These are phyloP conservation scores for Cytospora paraplurivora DNA, from an alignment of 2,329 filamentous ascomycete species.

Conservation along the genomic window DNA sequence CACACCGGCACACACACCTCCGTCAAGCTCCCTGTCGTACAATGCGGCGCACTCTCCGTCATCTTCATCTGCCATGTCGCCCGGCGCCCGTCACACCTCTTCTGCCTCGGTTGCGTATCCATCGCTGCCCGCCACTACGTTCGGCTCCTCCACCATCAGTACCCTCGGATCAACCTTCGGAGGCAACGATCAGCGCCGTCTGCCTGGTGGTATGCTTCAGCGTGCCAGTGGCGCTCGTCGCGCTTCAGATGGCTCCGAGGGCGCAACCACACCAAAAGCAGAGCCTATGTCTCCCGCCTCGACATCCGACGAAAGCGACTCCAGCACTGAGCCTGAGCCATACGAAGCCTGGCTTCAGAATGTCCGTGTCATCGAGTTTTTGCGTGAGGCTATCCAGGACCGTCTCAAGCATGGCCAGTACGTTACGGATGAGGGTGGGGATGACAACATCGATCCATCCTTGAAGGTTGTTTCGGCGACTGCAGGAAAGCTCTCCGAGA, in stretches of 20 bases:
- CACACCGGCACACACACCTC: conserved; percentile 76
- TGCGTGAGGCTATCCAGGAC: conserved; percentile 59
- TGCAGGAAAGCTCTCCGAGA: conserved; percentile 37
- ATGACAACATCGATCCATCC: conserved; percentile 39
- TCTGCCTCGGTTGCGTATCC: conserved; percentile 71
- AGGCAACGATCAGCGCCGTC: conserved; percentile 59
- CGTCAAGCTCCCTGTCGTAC: conserved; percentile 75
- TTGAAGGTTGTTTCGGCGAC: conserved; percentile 31
- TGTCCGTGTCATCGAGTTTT: conserved; percentile 64
- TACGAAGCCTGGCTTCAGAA: conserved; percentile 69
- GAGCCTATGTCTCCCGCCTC: conserved; percentile 52
- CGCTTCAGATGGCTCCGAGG: conserved; percentile 42
- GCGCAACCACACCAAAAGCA: conserved; percentile 48
- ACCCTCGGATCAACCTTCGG: conserved; percentile 71
- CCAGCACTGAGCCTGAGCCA: conserved; percentile 58
- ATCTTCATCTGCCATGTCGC: conserved; percentile 71
- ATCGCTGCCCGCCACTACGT: conserved; percentile 70
- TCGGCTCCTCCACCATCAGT: conserved; percentile 67
- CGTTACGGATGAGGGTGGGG: conserved; percentile 40
- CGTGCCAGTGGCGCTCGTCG: conserved; percentile 52
- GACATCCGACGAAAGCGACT: conserved; percentile 58
- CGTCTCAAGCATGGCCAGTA: conserved; percentile 61
- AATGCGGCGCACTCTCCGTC: conserved; percentile 75
- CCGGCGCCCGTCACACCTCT: conserved; percentile 63
- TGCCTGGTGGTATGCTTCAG: conserved; percentile 69